Conservation (phyloP, 495 filamentous ascomycete genomes). For the Xylaria venustula region DNA sequence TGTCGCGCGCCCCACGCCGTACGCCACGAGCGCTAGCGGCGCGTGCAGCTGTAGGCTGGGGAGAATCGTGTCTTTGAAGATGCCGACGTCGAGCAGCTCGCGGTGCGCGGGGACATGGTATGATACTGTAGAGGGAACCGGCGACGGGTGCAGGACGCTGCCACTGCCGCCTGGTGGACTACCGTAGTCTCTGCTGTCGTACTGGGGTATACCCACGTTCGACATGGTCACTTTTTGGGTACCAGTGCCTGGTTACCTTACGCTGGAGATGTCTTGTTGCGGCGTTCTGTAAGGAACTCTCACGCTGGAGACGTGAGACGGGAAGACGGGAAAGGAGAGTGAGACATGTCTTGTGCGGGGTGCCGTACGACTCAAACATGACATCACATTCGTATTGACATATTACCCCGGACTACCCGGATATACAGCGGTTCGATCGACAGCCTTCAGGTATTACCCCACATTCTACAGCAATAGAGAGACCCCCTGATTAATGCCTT, state of each 20-base stretch:
- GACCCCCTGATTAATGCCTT: too few species aligned
- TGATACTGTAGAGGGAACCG: conserved; percentile 5
- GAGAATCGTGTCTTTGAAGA: conserved; percentile 51
- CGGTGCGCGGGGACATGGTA: conserved; percentile 32
- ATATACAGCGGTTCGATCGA: neutral
- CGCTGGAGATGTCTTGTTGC: neutral
- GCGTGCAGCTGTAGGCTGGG: conserved; percentile 49
- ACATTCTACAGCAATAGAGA: neutral
- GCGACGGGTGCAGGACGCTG: neutral
- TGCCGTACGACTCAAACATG: conserved; percentile 1
- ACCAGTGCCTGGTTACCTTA: neutral
- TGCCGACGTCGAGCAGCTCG: conserved; percentile 38
- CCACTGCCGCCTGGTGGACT: neutral
- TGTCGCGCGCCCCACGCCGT: conserved; percentile 43
- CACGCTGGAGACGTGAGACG: too few species aligned
- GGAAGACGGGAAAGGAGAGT: neutral
- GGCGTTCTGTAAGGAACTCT: too few species aligned
- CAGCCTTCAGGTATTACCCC: too few species aligned
- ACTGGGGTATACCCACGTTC: neutral
- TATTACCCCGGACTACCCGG: neutral
- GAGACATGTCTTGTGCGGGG: conserved; percentile 3
- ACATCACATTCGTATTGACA: neutral
- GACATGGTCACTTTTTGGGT: conserved; percentile 1
- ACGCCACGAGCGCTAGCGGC: conserved; percentile 46
- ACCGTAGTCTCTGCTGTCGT: too few species aligned